Percentiles rank a stretch among this genome's conserved stretches.
These are phyloP conservation scores for Betula pendula DNA, from an alignment of 306 rosid genomes.

Conservation along the genomic window DNA sequence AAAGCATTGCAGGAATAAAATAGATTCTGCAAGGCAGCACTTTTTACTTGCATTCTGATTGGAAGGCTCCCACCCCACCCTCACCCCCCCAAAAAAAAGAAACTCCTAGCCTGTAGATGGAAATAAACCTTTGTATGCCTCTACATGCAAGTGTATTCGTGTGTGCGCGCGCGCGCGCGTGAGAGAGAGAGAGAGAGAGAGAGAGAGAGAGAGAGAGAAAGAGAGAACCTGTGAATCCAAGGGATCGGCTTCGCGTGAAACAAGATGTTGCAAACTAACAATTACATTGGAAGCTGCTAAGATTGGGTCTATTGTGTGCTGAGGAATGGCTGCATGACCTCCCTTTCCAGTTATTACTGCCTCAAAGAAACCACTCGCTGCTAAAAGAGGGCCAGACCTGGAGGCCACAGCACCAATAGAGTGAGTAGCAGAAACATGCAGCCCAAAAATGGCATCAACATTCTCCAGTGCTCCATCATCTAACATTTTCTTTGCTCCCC, in stretches of 20 bases:
- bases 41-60: not conserved
- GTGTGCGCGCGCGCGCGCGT: not conserved
- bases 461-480: conserved; percentile 61
- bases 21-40: not conserved
- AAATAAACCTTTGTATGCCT: not conserved
- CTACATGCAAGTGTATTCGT: not conserved
- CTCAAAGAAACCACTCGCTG: conserved; percentile 75
- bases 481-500: conserved; percentile 75
- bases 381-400: conserved; percentile 65
- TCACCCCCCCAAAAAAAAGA: not conserved
- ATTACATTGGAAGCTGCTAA: conserved; percentile 77
- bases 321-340: conserved; percentile 92
- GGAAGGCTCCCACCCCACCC: not conserved
- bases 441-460: conserved; percentile 70
- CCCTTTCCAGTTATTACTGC: conserved; percentile 82
- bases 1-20: not conserved
- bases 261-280: conserved; percentile 80
- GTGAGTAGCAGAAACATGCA: conserved; percentile 37
- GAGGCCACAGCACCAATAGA: conserved; percentile 63
- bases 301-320: conserved; percentile 81
- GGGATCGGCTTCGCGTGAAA: conserved; percentile 88
- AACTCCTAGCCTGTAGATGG: not conserved
- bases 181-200: not conserved
- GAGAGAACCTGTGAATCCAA: conserved; percentile 71
- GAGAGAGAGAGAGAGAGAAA: not conserved